Evolutionary conservation across 192 early-diverging fungal species (phyloP).

Genomic region (Entomortierella beljakovae): DNA sequence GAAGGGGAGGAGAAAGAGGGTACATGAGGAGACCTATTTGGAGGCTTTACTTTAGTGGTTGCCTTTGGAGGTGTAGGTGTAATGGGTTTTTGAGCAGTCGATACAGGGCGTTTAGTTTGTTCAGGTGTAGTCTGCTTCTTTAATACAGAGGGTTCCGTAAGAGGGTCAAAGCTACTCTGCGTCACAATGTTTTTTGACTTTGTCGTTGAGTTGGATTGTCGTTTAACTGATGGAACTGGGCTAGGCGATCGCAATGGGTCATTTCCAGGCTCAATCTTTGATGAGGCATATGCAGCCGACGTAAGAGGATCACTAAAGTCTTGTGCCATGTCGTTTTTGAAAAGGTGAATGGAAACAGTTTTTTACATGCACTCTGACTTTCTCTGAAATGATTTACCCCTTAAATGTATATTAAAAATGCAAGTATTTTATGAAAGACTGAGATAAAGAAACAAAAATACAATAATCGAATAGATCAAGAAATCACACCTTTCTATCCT

Average conservation of each 20-base stretch:
- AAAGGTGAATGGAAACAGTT: not conserved
- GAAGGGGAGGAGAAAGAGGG: slow-evolving; percentile 31
- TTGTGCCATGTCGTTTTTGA: slow-evolving; percentile 29
- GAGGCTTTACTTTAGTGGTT: not conserved
- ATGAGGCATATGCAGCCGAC: slow-evolving; percentile 44
- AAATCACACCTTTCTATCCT: slow-evolving; percentile 12
- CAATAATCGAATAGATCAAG: not conserved
- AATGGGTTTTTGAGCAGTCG: not conserved
- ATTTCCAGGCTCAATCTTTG: slow-evolving; percentile 16
- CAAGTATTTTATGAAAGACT: too few relatives aligned
- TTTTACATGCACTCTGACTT: too few relatives aligned
- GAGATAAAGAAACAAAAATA: too few relatives aligned
- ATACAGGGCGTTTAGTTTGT: not conserved
- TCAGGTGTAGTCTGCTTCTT: not conserved
- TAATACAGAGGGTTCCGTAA: not conserved
- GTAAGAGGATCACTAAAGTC: slow-evolving; percentile 51
- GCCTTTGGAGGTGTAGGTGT: not conserved
- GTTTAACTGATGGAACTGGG: not conserved
- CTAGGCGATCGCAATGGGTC: slow-evolving; percentile 26
- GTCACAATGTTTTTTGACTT: slow-evolving; percentile 6
- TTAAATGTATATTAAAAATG: too few relatives aligned
- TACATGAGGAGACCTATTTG: slow-evolving; percentile 12
- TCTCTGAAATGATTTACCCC: not conserved
- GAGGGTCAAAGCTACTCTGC: not conserved
- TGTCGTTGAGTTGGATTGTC: not conserved